phyloP scores from a whole-genome alignment of 345 rosid species.

The Boechera stricta region DNA sequence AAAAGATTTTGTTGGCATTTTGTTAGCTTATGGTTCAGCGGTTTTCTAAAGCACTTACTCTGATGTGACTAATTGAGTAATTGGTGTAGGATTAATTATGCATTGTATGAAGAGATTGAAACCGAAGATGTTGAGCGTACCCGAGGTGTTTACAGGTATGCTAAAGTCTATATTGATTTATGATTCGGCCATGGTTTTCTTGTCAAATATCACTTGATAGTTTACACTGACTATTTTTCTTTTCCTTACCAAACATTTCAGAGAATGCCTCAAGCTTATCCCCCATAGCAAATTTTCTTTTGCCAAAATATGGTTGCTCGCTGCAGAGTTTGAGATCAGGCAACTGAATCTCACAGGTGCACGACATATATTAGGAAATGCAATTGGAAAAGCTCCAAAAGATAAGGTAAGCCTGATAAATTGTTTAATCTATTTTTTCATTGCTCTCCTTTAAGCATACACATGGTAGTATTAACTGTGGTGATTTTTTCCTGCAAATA shows the following conservation, averaged over 20 bases:
- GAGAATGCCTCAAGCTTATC: no score
- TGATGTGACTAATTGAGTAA: conserved; percentile 10
- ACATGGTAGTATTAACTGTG: conserved; percentile 24
- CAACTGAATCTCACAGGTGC: no score
- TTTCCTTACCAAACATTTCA: no score
- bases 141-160: no score
- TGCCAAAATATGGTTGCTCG: no score
- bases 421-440: background rate
- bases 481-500: conserved; percentile 39
- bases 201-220: no score
- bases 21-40: conserved; percentile 5
- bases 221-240: no score
- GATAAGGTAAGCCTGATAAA: conserved; percentile 53
- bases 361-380: conserved; percentile 41
- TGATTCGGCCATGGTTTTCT: no score
- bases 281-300: no score
- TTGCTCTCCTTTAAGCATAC: background rate
- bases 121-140: no score
- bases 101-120: conserved; percentile 87
- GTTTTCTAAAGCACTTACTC: conserved; percentile 16
- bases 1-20: conserved; percentile 8
- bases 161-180: no score
- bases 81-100: conserved; percentile 75
- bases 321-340: no score
- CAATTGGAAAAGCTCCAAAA: conserved; percentile 91